Conservation (phyloP, 2,329 filamentous ascomycete genomes). For the Herpomyces periplanetae region DNA sequence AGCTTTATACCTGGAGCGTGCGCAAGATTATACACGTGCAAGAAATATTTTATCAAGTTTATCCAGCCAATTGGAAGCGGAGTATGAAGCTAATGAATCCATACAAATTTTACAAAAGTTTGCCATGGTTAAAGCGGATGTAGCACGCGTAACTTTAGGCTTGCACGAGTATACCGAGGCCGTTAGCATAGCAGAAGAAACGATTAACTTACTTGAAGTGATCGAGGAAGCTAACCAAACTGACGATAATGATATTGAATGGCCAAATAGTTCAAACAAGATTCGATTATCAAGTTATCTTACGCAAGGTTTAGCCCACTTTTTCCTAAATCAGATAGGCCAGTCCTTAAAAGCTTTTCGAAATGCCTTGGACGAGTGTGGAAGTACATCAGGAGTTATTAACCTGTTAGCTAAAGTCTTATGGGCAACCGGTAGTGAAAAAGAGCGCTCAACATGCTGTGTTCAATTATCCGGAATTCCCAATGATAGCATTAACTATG, state of each 20-base stretch:
- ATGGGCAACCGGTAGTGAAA: constrained; percentile 47
- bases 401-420: constrained; percentile 64
- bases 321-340: constrained; percentile 22
- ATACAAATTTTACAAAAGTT: constrained; percentile 28
- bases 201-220: constrained; percentile 35
- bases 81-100: constrained; percentile 55
- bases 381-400: constrained; percentile 36
- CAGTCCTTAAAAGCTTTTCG: constrained; percentile 42
- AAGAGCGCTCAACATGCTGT: constrained; percentile 32
- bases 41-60: constrained; percentile 22
- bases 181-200: constrained; percentile 37
- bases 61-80: constrained; percentile 27
- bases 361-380: constrained; percentile 32
- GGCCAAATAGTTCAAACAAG: too few relatives aligned
- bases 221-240: constrained; percentile 24
- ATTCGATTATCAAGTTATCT: constrained; percentile 48
- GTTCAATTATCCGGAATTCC: constrained; percentile 43
- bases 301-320: constrained; percentile 45
- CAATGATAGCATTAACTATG: constrained; percentile 28
- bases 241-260: constrained; percentile 19
- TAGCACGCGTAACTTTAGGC: constrained; percentile 46
- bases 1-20: constrained; percentile 42
- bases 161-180: constrained; percentile 22
- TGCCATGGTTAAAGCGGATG: constrained; percentile 45
- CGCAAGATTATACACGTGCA: constrained; percentile 22